Evolutionary conservation across 306 rosid species (phyloP), one percentile per base, ranked within the genome.

Genomic region (Fragaria vesca): DNA sequence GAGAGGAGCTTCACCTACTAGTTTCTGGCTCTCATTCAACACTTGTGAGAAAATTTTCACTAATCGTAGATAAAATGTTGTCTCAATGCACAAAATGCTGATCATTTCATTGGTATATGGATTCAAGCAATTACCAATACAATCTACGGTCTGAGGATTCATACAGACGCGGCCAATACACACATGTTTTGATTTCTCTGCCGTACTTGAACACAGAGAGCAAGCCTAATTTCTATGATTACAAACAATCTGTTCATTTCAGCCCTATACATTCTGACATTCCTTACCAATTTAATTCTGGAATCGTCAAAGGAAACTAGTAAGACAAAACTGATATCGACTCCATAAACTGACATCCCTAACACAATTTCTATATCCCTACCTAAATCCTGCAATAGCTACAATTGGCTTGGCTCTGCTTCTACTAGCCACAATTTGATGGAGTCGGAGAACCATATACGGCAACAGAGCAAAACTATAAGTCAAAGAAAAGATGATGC

Each of bases 251-350:
- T 42, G 55, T 24, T 50, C 58, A 47, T 40, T 58, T 57, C 40
- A 6, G 52, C 38, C 28, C 2, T 58, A 30, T 74, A 75, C 78
- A 67, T 32, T 38, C 24, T 42, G 51, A 20, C 50, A 67, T 67
- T 67, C 16, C 50, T 42, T 67, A 47, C 77, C 52, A 30, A 18
- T n/a, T 74, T 51, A 47, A 66, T 38, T 24, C 26, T 70, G 55
- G 51, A 62, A 75, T 70, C 20, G 8, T 43, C 74, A 48, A 79
- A 71, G 72, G 12, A 50, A 51, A 36, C 26, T 42, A 28, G 74
- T 3, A 20, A 20, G 54, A 71, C 77, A 76, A 81, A 81, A 81
- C 47, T 80, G 76, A 75, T 45, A 54, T 42, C 61, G 15, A 80
- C 21, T 28, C 36, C 2, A 67, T 52, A 68, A 26, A 78, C 61